Base-by-base conservation (phyloP, 2,329 filamentous ascomycete genomes). In the Colletotrichum coccodes region DNA sequence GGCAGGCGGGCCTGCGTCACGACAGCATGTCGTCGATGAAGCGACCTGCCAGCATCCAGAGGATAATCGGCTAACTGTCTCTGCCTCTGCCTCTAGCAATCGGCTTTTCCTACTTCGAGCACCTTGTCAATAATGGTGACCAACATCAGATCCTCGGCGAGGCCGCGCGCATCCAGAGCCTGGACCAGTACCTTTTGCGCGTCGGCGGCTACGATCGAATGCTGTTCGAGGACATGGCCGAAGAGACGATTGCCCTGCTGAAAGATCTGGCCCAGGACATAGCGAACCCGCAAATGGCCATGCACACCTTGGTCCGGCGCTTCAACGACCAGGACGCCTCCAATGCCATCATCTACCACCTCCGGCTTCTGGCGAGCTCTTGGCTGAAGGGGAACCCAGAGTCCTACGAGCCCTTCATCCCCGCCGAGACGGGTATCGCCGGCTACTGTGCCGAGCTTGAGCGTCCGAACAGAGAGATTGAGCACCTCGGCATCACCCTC, bases 71-170 rank as follows among this genome's bases (percentile, higher is more conserved):
- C 67, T 69, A 42, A 52, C n/a, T 53, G n/a, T 28, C 47, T 18
- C 8, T 28, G 12, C 59, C 62, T 36, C 7, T 54, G 8, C 26
- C 44, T 70, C 40, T 79, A 98, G 96, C 95, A 59, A 92, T 97
- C 77, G 94, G 91, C 28, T 99, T 97, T 80, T 91, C 91, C 72
- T 98, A 98, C 80, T 97, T 97, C 77, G 96, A 99, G 81, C 91
- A 90, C 52, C 86, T 98, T 62, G 85, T 95, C 74, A 88, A 89
- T 71, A 83, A 87, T 53, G 90, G 89, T 73, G 90, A 94, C 77
- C 83, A 84, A 65, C 82, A 83, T 71, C 89, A 90, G 73, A 84
- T 97, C 67, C 85, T 90, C 40, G 87, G 87, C 72, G 95, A 98
- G 80, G 84, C 90, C 64, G 85, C 87, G 28, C 91, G 95, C 40